A percentile compares a stretch with the other conserved stretches of the same genome.
These are phyloP conservation scores for Alternaria triticina DNA, from an alignment of 2,329 filamentous ascomycete species.

Conservation along the genomic window DNA sequence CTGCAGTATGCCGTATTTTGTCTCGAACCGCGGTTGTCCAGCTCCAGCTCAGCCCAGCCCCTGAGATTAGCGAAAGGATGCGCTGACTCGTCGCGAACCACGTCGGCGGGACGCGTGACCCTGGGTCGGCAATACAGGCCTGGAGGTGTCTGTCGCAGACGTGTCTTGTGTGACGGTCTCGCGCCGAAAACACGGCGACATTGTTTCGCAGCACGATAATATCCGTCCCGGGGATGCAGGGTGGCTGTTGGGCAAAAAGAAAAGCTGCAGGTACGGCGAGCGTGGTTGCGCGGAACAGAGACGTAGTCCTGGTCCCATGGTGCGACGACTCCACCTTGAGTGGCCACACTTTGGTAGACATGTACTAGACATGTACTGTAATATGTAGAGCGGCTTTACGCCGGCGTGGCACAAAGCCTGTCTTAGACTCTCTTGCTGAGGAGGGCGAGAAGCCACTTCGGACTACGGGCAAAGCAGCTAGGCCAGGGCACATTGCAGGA, in stretches of 20 bases:
- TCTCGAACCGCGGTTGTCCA: neutral
- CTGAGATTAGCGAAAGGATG: conserved; percentile 14
- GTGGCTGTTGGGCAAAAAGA: neutral
- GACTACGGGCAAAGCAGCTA: neutral
- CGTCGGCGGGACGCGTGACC: neutral
- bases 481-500: conserved; percentile 4
- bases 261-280: conserved; percentile 3
- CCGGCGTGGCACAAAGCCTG: neutral
- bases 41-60: neutral
- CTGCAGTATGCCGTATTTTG: neutral
- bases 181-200: neutral
- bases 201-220: neutral
- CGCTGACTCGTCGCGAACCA: neutral
- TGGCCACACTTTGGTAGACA: neutral
- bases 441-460: neutral
- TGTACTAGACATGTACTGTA: neutral
- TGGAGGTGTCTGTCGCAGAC: neutral
- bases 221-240: neutral
- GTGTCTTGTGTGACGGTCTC: neutral
- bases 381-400: neutral
- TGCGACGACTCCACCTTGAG: conserved; percentile 9
- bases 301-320: neutral
- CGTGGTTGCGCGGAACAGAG: neutral
- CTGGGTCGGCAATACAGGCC: neutral
- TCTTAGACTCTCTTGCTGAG: neutral